Percentiles rank a stretch among this genome's conserved stretches.
Conservation (phyloP, 2,329 filamentous ascomycete genomes). For the Diaporthe helianthi region DNA sequence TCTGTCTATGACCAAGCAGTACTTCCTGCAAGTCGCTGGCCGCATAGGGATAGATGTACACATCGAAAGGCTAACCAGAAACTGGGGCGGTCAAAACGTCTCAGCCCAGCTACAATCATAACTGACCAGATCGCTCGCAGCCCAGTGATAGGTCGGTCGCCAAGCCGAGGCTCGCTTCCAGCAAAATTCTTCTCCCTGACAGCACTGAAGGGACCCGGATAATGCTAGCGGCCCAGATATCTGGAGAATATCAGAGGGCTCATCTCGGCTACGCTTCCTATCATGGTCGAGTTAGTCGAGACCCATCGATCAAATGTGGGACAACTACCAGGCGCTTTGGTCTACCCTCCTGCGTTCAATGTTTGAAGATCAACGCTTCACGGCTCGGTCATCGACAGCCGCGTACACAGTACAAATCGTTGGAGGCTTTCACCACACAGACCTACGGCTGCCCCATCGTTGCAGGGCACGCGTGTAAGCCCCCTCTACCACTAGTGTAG, state of each 20-base stretch:
- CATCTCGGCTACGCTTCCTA: conserved; percentile 16
- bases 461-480: background rate
- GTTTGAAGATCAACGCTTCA: conserved; percentile 1
- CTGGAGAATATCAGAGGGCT: background rate
- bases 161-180: conserved; percentile 17
- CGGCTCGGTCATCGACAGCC: background rate
- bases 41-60: background rate
- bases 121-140: background rate
- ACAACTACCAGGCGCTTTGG: conserved; percentile 19
- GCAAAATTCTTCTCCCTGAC: background rate
- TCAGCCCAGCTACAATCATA: background rate
- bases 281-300: conserved; percentile 10
- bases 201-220: background rate
- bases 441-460: conserved; percentile 9
- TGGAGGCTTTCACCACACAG: conserved; percentile 17
- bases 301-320: conserved; percentile 24
- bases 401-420: conserved; percentile 7
- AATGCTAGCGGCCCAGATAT: background rate
- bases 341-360: conserved; percentile 3
- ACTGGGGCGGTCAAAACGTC: background rate
- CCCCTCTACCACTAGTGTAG: background rate
- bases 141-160: conserved; percentile 5
- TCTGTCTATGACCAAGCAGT: too few relatives aligned
- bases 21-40: background rate
- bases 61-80: background rate